These are phyloP conservation scores for Cyberlindnera mycetangii DNA, from an alignment of 805 yeast genomes.

Conservation along the genomic window DNA sequence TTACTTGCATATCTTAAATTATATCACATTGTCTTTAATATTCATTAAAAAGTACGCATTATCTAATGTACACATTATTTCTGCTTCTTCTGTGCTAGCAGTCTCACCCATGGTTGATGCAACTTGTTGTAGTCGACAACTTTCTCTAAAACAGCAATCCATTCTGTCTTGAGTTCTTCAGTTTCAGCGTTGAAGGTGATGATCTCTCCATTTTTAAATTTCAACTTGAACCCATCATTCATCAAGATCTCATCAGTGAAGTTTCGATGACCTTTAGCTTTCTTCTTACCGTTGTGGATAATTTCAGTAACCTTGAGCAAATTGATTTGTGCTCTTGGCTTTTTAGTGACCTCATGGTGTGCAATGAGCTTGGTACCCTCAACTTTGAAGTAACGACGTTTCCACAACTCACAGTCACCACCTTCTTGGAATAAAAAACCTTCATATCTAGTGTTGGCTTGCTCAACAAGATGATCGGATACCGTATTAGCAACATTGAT, in stretches of 20 bases:
- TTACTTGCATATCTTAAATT: background rate
- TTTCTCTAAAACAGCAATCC: constrained; percentile 61
- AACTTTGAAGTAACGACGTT: constrained; percentile 72
- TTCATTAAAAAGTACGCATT: constrained; percentile 2
- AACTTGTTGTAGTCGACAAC: constrained; percentile 54
- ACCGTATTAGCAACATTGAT: constrained; percentile 51
- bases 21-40: constrained; percentile 1
- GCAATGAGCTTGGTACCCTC: constrained; percentile 72
- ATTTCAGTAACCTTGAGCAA: constrained; percentile 56
- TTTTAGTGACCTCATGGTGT: constrained; percentile 64
- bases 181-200: constrained; percentile 86
- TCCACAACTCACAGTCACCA: constrained; percentile 76
- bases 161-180: constrained; percentile 51
- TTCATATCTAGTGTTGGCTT: constrained; percentile 39
- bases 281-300: constrained; percentile 34
- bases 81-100: constrained; percentile 29
- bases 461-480: constrained; percentile 36
- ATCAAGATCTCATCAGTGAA: constrained; percentile 69
- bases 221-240: constrained; percentile 71
- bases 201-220: constrained; percentile 75
- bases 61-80: background rate
- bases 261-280: constrained; percentile 40
- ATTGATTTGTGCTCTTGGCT: constrained; percentile 74
- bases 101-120: constrained; percentile 62
- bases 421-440: constrained; percentile 88